These are phyloP conservation scores for Mycena sanguinolenta DNA, from an alignment of 768 basidiomycete genomes.

Conservation along the genomic window DNA sequence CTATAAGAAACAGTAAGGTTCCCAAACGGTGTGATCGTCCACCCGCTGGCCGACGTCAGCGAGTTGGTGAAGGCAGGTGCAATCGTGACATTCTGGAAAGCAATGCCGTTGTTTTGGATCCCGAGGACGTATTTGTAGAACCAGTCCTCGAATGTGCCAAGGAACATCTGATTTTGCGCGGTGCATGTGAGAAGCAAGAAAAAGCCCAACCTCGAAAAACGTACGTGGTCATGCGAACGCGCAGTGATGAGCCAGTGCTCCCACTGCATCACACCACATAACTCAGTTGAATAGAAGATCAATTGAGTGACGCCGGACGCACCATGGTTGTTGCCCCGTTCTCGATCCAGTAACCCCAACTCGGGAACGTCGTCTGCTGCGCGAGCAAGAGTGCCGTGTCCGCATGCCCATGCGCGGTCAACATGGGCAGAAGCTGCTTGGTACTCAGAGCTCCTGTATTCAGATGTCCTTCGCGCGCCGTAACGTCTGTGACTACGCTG, in stretches of 20 bases:
- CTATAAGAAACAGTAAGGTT: conserved; percentile 44
- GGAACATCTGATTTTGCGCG: conserved; percentile 40
- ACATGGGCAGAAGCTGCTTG: conserved; percentile 44
- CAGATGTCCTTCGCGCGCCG: conserved; percentile 38
- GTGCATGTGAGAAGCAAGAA: not conserved
- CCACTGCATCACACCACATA: conserved; percentile 38
- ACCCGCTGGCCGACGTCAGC: conserved; percentile 41
- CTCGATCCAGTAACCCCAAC: conserved; percentile 49
- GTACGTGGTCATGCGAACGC: conserved; percentile 49
- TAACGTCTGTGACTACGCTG: conserved; percentile 42
- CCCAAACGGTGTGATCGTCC: conserved; percentile 46
- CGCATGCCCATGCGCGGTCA: conserved; percentile 40
- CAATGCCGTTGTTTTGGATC: conserved; percentile 41
- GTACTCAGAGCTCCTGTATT: conserved; percentile 46
- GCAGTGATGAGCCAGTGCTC: conserved; percentile 48
- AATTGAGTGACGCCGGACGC: not conserved
- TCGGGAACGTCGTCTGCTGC: conserved; percentile 46
- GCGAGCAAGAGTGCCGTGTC: conserved; percentile 44
- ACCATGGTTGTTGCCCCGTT: conserved; percentile 48
- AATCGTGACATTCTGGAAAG: conserved; percentile 43
- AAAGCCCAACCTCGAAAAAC: not conserved
- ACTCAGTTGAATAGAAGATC: not conserved
- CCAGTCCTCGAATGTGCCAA: conserved; percentile 51
- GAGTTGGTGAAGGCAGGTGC: conserved; percentile 37
- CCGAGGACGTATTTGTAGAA: conserved; percentile 46